Base-by-base conservation (phyloP, 2,329 filamentous ascomycete genomes). In the Fusarium newnesense region DNA sequence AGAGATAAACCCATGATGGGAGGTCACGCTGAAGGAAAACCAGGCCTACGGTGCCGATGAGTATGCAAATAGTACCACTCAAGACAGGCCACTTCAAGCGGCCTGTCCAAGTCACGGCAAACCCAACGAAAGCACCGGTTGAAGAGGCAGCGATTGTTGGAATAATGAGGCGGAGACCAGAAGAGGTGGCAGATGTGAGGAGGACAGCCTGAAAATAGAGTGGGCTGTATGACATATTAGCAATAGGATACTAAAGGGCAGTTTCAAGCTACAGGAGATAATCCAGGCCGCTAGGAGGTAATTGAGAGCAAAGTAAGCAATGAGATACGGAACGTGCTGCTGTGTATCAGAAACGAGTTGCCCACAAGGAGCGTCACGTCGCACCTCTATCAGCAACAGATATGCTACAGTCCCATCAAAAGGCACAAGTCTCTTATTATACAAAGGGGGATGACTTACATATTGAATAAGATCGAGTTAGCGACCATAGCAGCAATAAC, bases 161-260 rank as follows among this genome's bases (percentile, higher is more conserved):
- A 11, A 91, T 84, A 26, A 93, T 87, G 60, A 95, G 90, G 47
- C 91, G 88, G 34, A 94, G 87, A n/a, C 93, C 93, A 1, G 93
- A 94, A 30, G 86, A 84, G 1, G 93, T 94, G 21, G 93, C 91
- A 10, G 86, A 88, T 65, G 91, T 90, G 58, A 93, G 86, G 53
- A 93, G 90, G 32, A 94, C 92, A 42, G 91, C 92, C 79, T 94
- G 92, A 82, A 94, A 95, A 83, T 92, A 95, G 12, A 95, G 84
- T 2, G 93, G 93, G 10, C 90, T 90, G 18, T 47, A 43, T 37
- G 15, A 4, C 2, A 11, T 36, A 16, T 61, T 36, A 64, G 64
- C 26, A 37, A 34, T 39, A 15, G 30, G 26, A 21, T 24, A 32
- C 32, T 7, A 34, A 32, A 15, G 37, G 30, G 26, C 26, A 42